Base-by-base conservation (phyloP, 2,329 filamentous ascomycete species). In the Colletotrichum orbiculare region DNA sequence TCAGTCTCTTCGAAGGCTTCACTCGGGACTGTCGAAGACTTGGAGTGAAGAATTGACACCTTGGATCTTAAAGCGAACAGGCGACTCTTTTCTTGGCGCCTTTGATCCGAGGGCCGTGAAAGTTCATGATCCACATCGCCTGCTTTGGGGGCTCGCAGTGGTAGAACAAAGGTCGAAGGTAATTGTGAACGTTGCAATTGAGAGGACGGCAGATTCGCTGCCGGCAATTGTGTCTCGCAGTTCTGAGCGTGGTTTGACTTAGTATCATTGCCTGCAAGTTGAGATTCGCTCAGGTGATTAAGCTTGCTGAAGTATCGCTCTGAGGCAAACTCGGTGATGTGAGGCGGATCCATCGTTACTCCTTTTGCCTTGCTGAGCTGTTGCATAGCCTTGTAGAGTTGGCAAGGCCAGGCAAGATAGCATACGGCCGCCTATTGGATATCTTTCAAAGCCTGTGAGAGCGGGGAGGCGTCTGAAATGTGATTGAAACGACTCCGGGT, bases 321-420 rank as follows among this genome's bases (percentile, higher is more conserved):
- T 48, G 88, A 90, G 67, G 87, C 88, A 77, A 90, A 90, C 75
- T 90, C 88, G 66, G 87, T 89, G 67, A 88, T 82, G 69, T 89
- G 87, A 70, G 84, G 81, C 71, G 85, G 86, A 69, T 89, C 87
- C 86, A 89, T 88, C 25, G 25, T 25, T 25, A 72, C 76, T 75
- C 74, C 71, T 68, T 67, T 64, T 60, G 50, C 48, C 34, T 50
- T 39, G 17, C 53, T 63, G 63, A 45, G 55, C 67, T 50, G 70
- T 71, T 54, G 47, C 59, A 55, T 67, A 69, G 69, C 69, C 70
- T 25, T 25, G 70, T 43, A 46, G 64, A 57, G 45, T 62, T 64
- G 56, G 48, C 64, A 69, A 69, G 17, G 46, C 46, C 34, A 49
- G 8, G 9, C 48, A 55, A 54, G 15, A 34, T 38, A 59, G 63